phyloP scores from a whole-genome alignment of 768 basidiomycete genomes.

The Pisolithus sp. region DNA sequence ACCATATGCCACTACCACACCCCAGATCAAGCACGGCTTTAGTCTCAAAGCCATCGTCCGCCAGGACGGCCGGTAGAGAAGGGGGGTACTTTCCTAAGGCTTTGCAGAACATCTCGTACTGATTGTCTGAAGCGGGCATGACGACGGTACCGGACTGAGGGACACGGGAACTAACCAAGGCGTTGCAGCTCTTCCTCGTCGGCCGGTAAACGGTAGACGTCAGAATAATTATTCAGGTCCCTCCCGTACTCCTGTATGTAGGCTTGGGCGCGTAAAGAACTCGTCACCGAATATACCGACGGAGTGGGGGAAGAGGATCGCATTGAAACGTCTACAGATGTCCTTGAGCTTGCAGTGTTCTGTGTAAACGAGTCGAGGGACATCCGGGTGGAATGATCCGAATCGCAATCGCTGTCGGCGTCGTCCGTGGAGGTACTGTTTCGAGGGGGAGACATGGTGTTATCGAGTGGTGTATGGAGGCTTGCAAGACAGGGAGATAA shows the following conservation, averaged over 20 bases:
- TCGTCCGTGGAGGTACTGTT: constrained; percentile 30
- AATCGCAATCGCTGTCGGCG: constrained; percentile 40
- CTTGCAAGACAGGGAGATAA: too few relatives aligned
- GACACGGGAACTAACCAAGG: constrained; percentile 41
- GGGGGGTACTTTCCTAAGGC: constrained; percentile 65
- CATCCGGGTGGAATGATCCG: constrained; percentile 36
- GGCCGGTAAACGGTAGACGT: constrained; percentile 71
- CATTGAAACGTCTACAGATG: constrained; percentile 54
- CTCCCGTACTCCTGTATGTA: constrained; percentile 65
- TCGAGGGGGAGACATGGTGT: background rate
- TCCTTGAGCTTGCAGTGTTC: constrained; percentile 42
- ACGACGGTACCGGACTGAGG: constrained; percentile 6
- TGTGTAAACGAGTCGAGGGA: constrained; percentile 35
- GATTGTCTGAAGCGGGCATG: constrained; percentile 43
- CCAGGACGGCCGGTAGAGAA: constrained; percentile 51
- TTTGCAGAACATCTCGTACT: constrained; percentile 58
- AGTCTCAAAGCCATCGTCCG: constrained; percentile 48
- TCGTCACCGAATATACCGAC: constrained; percentile 65
- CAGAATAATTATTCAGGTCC: constrained; percentile 69
- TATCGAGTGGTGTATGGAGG: too few relatives aligned
- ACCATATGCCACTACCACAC: constrained; percentile 78
- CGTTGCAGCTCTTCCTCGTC: constrained; percentile 72
- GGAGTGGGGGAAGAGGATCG: constrained; percentile 61
- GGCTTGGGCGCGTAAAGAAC: constrained; percentile 51
- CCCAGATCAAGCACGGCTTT: constrained; percentile 71